Base-by-base conservation (phyloP, 176 grass and related monocot species). In the Carex pumila region DNA sequence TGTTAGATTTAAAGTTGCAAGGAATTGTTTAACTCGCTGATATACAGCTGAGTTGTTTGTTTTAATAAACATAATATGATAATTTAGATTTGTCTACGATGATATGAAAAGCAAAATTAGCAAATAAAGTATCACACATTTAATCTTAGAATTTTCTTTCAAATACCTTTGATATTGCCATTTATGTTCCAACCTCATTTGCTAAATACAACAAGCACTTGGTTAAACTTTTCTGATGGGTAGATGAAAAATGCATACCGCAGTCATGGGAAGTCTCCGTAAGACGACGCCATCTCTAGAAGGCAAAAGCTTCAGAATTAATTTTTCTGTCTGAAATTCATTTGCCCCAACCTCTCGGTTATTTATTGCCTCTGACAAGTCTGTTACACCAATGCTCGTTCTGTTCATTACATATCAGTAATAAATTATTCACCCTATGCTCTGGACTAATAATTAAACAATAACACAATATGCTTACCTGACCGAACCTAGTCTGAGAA, bases 211-310 rank as follows among this genome's bases (percentile, higher is more conserved):
- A 75, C 71, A 75, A 30, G 47, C 21, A 45, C 21, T 75, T 75
- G 71, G 56, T 61, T 36, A 52, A 39, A 61, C 15, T 61, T 78
- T 78, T 80, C 7, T 45, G 15, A 67, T 70, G 21, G 18, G 31
- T 31, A 29, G 53, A 36, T 29, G 7, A 39, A 69, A 32, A 66
- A 57, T 54, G 30, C 74, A 83, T 87, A 89, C 87, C 25, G 76
- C 63, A 64, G 65, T 85, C 74, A 89, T 89, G 41, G 82, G 76
- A 82, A 89, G 77, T 85, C 83, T 56, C 81, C 87, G 71, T 65
- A 89, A 39, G 30, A 89, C 83, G 43, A 79, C 65, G 34, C 87
- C 87, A 80, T 89, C 75, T 39, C 84, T 89, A 59, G 82, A 85
- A 56, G 83, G 12, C 66, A 89, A 89, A 52, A 89, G 74, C 37